Base-by-base conservation (phyloP, 768 basidiomycete species). In the Auriscalpium orientale region DNA sequence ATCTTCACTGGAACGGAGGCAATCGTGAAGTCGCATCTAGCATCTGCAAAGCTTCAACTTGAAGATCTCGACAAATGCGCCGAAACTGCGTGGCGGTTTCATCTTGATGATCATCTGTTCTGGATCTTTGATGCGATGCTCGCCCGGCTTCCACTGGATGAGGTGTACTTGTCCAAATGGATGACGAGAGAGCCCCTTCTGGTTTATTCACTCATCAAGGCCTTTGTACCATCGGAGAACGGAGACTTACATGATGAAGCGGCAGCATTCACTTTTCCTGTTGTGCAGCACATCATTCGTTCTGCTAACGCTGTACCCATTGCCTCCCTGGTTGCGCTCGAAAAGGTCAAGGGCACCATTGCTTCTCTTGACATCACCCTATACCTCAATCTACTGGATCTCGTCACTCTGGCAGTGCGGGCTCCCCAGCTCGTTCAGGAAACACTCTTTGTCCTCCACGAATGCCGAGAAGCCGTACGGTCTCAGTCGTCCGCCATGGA, bases 391-490 rank as follows among this genome's bases (percentile, higher is more conserved):
- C 61, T 84, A 5, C 69, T 86, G 12, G 79, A 78, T 73, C 65
- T 79, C 16, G 70, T 77, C 0, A 70, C 79, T 0, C 68, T 79
- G n/a, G 77, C 75, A 50, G 74, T 84, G 38, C 79, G 84, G 0
- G 66, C 80, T 0, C 72, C 71, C 33, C 70, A 76, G 8, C 70
- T 85, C 2, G 72, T 78, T 0, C 84, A 84, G 61, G 85, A 87
- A 65, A 68, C 82, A 2, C 72, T 87, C 8, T 67, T 86, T 1
- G 80, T 84, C 4, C 67, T 87, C 11, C 75, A 83, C 58, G 84
- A 83, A 38, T 71, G 71, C 34, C 74, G 77, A 2, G 54, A 58
- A 2, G 55, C 35, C 4, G 58, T 60, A 57, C 54, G 63, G 13
- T 65, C 63, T 1, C 44, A 57, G 2, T 61, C 71, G 7, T 55